phyloP scores from a whole-genome alignment of 2,329 filamentous ascomycete genomes.

The Colletotrichum simmondsii region DNA sequence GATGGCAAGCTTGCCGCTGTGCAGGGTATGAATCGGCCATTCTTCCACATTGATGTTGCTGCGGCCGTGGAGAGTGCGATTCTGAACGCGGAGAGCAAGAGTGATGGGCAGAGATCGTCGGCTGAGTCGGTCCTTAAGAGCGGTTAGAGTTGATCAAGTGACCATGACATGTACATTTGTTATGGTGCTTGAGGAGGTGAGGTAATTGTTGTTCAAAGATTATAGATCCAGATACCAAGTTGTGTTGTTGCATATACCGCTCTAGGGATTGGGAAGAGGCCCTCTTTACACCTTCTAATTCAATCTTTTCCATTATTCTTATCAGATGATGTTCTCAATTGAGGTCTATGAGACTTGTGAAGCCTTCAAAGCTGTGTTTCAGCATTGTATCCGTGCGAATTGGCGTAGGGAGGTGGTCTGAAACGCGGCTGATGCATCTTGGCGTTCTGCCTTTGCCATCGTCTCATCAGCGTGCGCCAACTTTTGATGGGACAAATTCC shows the following conservation, averaged over 20 bases:
- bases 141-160: neutral
- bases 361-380: neutral
- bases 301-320: neutral
- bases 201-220: neutral
- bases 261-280: neutral
- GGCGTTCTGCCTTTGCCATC: neutral
- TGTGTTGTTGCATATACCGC: constrained; percentile 12
- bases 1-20: constrained; percentile 47
- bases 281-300: neutral
- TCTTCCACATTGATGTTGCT: constrained; percentile 63
- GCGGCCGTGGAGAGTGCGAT: constrained; percentile 59
- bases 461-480: neutral
- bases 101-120: constrained; percentile 12
- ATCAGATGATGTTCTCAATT: no score
- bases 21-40: constrained; percentile 60
- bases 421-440: constrained; percentile 30
- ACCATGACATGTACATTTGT: neutral
- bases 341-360: neutral
- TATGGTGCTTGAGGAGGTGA: neutral
- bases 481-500: neutral
- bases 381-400: constrained; percentile 3
- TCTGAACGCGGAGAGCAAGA: constrained; percentile 42
- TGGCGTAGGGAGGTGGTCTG: constrained; percentile 1
- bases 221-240: constrained; percentile 20
- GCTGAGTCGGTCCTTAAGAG: constrained; percentile 31